phyloP scores from a whole-genome alignment of 331 rosid species.

The Stylosanthes scabra region DNA sequence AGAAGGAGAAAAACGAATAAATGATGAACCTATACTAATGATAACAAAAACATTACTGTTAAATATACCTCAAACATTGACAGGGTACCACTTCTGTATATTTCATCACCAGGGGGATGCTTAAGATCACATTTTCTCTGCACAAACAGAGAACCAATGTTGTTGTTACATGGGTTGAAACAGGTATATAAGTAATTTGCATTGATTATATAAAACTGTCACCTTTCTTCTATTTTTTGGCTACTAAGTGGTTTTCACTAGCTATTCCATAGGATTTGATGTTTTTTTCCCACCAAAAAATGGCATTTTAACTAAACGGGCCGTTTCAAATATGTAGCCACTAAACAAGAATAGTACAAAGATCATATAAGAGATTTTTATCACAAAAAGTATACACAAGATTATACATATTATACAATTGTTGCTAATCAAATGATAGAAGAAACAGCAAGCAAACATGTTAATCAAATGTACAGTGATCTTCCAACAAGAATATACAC shows the following conservation, averaged over 20 bases:
- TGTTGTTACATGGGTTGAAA: slow-evolving; percentile 4
- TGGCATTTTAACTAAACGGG: neutral
- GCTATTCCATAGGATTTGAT: neutral
- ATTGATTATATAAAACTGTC: slow-evolving; percentile 20
- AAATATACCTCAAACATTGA: slow-evolving; percentile 96
- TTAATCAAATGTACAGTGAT: slow-evolving; percentile 6
- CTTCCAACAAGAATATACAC: neutral
- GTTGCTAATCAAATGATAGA: neutral
- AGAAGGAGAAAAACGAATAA: neutral
- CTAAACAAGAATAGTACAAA: neutral
- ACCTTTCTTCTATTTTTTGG: neutral
- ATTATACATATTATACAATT: neutral
- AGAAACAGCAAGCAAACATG: slow-evolving; percentile 18
- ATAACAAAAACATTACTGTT: slow-evolving; percentile 6
- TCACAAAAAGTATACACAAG: slow-evolving; percentile 3
- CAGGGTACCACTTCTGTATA: slow-evolving; percentile 94
- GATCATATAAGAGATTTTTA: neutral
- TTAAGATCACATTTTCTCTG: slow-evolving; percentile 99
- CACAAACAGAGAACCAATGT: slow-evolving; percentile 40
- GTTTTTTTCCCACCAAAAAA: neutral
- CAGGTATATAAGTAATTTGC: neutral
- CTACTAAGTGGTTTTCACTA: neutral
- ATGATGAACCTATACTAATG: neutral
- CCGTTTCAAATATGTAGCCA: neutral
- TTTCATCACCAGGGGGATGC: slow-evolving; percentile 99